Evolutionary conservation across 2,329 filamentous ascomycete species (phyloP).

Genomic region (Pseudocercospora musae): DNA sequence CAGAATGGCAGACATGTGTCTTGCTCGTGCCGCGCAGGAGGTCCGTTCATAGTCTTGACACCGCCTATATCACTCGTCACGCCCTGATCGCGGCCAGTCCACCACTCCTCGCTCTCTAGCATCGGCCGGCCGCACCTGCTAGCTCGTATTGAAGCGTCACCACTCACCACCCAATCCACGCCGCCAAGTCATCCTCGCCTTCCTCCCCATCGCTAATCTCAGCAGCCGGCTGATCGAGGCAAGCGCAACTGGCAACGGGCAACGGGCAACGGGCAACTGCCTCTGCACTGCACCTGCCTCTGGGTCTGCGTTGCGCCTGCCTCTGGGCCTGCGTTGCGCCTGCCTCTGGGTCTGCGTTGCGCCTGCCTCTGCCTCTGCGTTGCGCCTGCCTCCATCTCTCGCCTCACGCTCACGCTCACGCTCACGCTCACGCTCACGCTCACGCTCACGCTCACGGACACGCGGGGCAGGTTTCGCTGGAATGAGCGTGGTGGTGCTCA

Average conservation of each 20-base stretch:
- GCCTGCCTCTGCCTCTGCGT: no score
- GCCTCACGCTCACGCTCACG: neutral
- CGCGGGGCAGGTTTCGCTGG: conserved; percentile 1
- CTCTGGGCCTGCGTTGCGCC: neutral
- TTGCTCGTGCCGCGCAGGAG: conserved; percentile 3
- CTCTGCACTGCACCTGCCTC: neutral
- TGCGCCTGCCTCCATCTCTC: neutral
- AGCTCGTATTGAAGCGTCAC: conserved; percentile 3
- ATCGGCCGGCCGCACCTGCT: no score
- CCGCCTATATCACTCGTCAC: conserved; percentile 24
- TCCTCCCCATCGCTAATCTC: conserved; percentile 2
- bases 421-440: neutral
- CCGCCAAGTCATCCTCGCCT: conserved; percentile 9
- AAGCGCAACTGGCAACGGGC: no score
- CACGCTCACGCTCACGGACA: neutral
- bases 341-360: neutral
- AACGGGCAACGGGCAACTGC: no score
- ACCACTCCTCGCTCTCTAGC: conserved; percentile 20
- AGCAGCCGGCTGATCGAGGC: conserved; percentile 1
- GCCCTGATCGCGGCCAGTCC: conserved; percentile 15
- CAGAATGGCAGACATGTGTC: conserved; percentile 9
- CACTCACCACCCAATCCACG: neutral
- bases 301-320: neutral
- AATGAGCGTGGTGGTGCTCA: neutral
- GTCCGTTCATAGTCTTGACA: conserved; percentile 21